Percentiles rank a stretch among this genome's conserved stretches.
These are phyloP conservation scores for Yamadazyma mexicana DNA, from an alignment of 1,139 yeast species.

Conservation along the genomic window DNA sequence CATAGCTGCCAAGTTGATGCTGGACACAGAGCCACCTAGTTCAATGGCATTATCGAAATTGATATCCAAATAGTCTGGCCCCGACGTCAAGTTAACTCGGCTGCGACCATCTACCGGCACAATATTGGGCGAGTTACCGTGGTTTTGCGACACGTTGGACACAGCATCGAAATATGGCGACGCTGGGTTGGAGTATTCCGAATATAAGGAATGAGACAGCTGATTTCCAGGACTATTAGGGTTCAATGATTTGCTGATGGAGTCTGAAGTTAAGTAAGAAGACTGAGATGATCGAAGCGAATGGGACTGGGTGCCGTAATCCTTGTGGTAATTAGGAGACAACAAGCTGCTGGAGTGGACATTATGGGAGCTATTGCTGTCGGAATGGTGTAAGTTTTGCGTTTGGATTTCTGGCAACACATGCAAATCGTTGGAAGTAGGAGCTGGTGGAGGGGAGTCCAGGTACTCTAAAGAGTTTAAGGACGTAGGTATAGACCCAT, in stretches of 20 bases:
- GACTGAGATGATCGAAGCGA: slow-evolving; percentile 1
- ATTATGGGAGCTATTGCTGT: too few relatives aligned
- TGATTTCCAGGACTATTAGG: slow-evolving; percentile 98
- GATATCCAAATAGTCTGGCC: slow-evolving; percentile 14
- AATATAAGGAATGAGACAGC: slow-evolving; percentile 65
- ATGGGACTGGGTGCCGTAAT: background rate
- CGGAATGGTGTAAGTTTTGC: too few relatives aligned
- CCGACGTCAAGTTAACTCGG: slow-evolving; percentile 4
- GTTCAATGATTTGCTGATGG: slow-evolving; percentile 62
- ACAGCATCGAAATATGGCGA: slow-evolving; percentile 43
- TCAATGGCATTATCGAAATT: slow-evolving; percentile 37
- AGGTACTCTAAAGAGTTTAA: background rate
- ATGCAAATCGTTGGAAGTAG: slow-evolving; percentile 15
- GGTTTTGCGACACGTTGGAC: slow-evolving; percentile 18
- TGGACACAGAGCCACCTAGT: slow-evolving; percentile 43
- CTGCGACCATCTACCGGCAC: slow-evolving; percentile 1
- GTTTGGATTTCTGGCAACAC: slow-evolving; percentile 10
- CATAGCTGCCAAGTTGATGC: slow-evolving; percentile 29
- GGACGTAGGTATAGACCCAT: background rate
- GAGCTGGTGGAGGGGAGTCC: slow-evolving; percentile 18
- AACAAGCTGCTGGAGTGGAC: slow-evolving; percentile 7
- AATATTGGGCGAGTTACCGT: slow-evolving; percentile 8
- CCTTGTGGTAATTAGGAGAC: slow-evolving; percentile 11
- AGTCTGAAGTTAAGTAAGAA: slow-evolving; percentile 6
- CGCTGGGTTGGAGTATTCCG: slow-evolving; percentile 41